These are phyloP conservation scores for Penicillium sp. DNA, from an alignment of 2,329 filamentous ascomycete species.

Conservation along the genomic window DNA sequence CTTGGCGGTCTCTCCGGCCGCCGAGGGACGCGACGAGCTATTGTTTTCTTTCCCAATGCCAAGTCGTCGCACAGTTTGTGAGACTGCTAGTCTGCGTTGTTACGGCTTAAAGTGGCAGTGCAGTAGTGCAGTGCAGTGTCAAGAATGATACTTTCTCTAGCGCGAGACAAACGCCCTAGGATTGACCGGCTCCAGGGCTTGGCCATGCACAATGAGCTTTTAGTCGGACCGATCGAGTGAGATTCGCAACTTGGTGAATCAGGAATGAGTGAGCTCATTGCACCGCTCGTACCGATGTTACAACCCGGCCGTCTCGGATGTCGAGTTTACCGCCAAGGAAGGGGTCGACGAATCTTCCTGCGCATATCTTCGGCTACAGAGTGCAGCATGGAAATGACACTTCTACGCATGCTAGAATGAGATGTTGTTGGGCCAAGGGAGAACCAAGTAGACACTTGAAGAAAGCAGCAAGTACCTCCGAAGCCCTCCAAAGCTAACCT, in stretches of 20 bases:
- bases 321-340: background rate
- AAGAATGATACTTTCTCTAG: background rate
- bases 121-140: background rate
- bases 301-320: background rate
- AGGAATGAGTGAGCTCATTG: background rate
- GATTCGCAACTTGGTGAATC: background rate
- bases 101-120: background rate
- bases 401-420: background rate
- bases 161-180: conserved; percentile 1
- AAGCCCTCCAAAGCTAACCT: background rate
- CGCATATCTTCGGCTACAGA: background rate
- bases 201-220: conserved; percentile 9
- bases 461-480: background rate
- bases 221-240: conserved; percentile 14
- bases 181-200: conserved; percentile 17
- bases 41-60: conserved; percentile 17
- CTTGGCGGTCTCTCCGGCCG: conserved; percentile 14
- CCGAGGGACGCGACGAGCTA: background rate
- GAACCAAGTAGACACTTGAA: background rate
- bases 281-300: background rate
- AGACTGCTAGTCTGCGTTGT: background rate
- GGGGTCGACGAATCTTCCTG: background rate
- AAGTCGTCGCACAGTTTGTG: conserved; percentile 18
- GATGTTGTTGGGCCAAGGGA: background rate
- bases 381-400: background rate